Conservation (phyloP, 2,329 filamentous ascomycete species). For the Sclerotinia subarctica region DNA sequence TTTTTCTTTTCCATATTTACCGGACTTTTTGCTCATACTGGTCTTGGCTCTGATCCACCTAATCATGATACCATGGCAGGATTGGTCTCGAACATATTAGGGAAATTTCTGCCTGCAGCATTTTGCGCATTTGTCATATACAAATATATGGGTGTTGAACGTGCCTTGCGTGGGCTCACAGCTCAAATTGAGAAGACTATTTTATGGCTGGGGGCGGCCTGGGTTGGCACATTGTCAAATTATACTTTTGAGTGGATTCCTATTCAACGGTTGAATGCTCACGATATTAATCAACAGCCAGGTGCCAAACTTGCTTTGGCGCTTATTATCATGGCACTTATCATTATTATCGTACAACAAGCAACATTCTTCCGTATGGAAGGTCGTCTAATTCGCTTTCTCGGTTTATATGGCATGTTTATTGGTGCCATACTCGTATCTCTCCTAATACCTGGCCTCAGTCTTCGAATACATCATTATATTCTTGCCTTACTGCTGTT, state of each 20-base stretch:
- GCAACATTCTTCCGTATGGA: constrained; percentile 84
- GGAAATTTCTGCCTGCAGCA: constrained; percentile 79
- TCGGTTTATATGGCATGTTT: constrained; percentile 73
- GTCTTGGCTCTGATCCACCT: constrained; percentile 84
- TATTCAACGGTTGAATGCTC: constrained; percentile 83
- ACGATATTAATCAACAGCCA: constrained; percentile 85
- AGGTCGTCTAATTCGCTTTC: constrained; percentile 72
- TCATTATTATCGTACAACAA: constrained; percentile 68
- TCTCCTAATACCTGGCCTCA: constrained; percentile 70
- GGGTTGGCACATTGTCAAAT: constrained; percentile 89
- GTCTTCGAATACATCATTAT: constrained; percentile 91
- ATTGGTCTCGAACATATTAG: constrained; percentile 73
- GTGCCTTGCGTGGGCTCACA: constrained; percentile 66
- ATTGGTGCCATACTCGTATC: constrained; percentile 64
- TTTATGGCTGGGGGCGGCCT: constrained; percentile 81
- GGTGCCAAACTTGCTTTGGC: constrained; percentile 81
- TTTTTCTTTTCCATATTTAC: constrained; percentile 85
- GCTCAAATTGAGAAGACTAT: constrained; percentile 89
- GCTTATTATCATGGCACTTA: constrained; percentile 69
- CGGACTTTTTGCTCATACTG: constrained; percentile 84
- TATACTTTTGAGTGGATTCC: constrained; percentile 95
- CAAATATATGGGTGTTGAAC: constrained; percentile 72
- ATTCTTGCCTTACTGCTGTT: constrained; percentile 83
- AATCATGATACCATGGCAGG: constrained; percentile 62
- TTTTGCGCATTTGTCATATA: constrained; percentile 89